These are phyloP conservation scores for Leccinellum rugosiceps DNA, from an alignment of 768 basidiomycete species.

Conservation along the genomic window DNA sequence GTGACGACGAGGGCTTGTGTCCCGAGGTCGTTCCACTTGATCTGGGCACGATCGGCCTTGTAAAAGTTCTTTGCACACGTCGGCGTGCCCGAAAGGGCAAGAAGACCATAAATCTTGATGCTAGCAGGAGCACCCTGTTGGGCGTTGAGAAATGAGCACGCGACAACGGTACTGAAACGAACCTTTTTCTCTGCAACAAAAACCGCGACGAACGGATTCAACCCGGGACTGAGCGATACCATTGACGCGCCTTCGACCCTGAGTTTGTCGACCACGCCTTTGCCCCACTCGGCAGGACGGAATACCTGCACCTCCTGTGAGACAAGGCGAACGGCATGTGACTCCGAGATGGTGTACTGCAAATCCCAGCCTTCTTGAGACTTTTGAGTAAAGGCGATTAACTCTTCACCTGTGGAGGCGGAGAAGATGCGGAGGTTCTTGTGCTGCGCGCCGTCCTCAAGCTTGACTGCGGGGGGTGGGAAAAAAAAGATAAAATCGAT, in stretches of 20 bases:
- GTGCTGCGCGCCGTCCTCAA: constrained; percentile 87
- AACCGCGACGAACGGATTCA: constrained; percentile 85
- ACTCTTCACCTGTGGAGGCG: constrained; percentile 80
- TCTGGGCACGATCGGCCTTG: constrained; percentile 88
- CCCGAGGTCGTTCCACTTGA: constrained; percentile 96
- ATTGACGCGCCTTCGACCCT: constrained; percentile 80
- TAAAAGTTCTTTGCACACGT: constrained; percentile 90
- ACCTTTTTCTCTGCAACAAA: constrained; percentile 95
- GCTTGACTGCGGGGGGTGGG: constrained; percentile 51
- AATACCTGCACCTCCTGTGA: constrained; percentile 82
- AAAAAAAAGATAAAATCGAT: constrained; percentile 12
- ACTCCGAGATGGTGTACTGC: constrained; percentile 88
- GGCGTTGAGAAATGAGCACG: neutral
- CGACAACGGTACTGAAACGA: constrained; percentile 5
- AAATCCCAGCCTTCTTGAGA: constrained; percentile 88
- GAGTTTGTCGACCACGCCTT: constrained; percentile 78
- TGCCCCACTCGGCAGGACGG: constrained; percentile 74
- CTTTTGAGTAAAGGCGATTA: constrained; percentile 87
- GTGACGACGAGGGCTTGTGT: constrained; percentile 90
- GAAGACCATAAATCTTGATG: constrained; percentile 79
- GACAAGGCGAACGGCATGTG: constrained; percentile 79
- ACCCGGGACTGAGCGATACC: constrained; percentile 75
- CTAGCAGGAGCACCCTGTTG: constrained; percentile 80
- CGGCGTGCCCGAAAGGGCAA: constrained; percentile 56
- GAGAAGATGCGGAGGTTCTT: constrained; percentile 94